A percentile compares a stretch with the other conserved stretches of the same genome.
Evolutionary conservation across 1,284 basidiomycete genomes (phyloP).

Genomic region (Trametes versicolor): DNA sequence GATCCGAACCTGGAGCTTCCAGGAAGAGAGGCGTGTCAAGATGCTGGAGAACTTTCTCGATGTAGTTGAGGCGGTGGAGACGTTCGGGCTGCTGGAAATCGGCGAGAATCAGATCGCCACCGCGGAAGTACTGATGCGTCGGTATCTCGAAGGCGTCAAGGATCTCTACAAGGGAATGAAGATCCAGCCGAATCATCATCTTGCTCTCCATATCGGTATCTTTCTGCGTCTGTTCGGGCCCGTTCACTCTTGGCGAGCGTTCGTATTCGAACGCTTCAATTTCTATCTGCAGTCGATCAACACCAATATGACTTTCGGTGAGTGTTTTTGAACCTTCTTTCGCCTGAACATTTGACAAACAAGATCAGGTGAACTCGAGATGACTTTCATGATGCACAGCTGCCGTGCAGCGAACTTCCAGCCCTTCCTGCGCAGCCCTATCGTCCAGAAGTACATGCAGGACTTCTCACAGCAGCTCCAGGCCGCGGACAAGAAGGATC

Average conservation of each 20-base stretch:
- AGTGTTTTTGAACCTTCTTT: not conserved
- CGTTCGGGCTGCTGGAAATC: constrained; percentile 38
- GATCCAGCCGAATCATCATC: constrained; percentile 46
- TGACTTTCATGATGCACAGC: constrained; percentile 28
- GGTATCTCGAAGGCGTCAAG: constrained; percentile 37
- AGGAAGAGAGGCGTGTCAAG: constrained; percentile 20
- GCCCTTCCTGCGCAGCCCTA: constrained; percentile 13
- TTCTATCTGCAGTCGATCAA: constrained; percentile 35
- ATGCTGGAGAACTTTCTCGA: constrained; percentile 45
- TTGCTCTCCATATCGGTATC: constrained; percentile 45
- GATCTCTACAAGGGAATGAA: constrained; percentile 39
- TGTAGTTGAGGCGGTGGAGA: constrained; percentile 41
- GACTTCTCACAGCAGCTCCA: constrained; percentile 8
- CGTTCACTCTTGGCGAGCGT: constrained; percentile 46
- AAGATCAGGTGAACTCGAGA: constrained; percentile 26
- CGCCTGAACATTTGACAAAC: not conserved
- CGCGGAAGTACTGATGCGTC: constrained; percentile 34
- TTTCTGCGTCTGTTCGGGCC: constrained; percentile 46
- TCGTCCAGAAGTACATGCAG: constrained; percentile 3
- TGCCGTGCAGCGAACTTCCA: constrained; percentile 29
- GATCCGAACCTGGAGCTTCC: constrained; percentile 43
- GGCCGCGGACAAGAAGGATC: constrained; percentile 8
- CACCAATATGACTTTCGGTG: constrained; percentile 39
- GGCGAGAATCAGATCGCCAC: constrained; percentile 33
- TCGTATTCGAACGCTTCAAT: constrained; percentile 45